These are phyloP conservation scores for Diaporthe sp. DNA, from an alignment of 2,329 filamentous ascomycete species.

Conservation along the genomic window DNA sequence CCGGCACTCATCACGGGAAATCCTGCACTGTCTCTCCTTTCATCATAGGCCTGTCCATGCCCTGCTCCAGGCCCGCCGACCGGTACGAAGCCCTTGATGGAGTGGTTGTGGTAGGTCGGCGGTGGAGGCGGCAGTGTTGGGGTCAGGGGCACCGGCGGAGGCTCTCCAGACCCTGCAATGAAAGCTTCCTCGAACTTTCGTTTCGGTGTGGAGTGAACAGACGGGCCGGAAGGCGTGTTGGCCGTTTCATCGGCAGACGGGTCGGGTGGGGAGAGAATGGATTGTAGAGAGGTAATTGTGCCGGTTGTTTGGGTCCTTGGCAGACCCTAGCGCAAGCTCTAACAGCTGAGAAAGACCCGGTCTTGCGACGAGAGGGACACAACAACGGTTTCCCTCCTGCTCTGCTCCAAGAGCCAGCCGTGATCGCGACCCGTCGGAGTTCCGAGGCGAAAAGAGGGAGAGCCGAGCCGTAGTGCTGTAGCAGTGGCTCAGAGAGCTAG, in stretches of 20 bases:
- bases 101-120: conserved; percentile 37
- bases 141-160: conserved; percentile 42
- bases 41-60: conserved; percentile 37
- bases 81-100: conserved; percentile 33
- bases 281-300: conserved; percentile 63
- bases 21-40: conserved; percentile 38
- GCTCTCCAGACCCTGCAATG: conserved; percentile 42
- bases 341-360: conserved; percentile 22
- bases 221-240: conserved; percentile 41
- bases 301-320: conserved; percentile 52
- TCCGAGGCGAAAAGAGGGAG: conserved; percentile 26
- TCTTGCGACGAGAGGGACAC: conserved; percentile 33
- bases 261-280: conserved; percentile 60
- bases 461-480: conserved; percentile 14
- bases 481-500: conserved; percentile 26
- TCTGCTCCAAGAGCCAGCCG: conserved; percentile 24
- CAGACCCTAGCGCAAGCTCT: conserved; percentile 45
- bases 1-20: conserved; percentile 45
- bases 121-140: conserved; percentile 40
- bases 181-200: conserved; percentile 50
- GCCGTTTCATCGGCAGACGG: conserved; percentile 52
- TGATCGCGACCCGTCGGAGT: conserved; percentile 22
- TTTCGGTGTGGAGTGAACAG: conserved; percentile 47
- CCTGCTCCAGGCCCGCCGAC: conserved; percentile 22
- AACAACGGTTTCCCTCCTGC: conserved; percentile 13